Base-by-base conservation (phyloP, 257 asterid species). In the Forsythia suspensa region DNA sequence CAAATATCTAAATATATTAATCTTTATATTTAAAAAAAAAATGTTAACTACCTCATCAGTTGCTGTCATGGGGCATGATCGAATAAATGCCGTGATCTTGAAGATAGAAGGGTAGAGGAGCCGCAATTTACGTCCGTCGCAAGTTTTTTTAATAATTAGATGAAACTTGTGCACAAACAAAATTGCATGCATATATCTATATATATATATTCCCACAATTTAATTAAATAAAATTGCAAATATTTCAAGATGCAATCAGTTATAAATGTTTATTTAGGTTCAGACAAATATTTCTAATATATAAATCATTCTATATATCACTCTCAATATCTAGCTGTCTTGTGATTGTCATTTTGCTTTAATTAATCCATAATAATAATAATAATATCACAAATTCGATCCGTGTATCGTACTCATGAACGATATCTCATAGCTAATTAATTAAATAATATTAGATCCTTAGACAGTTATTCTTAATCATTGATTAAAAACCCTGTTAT, bases 141-240 rank as follows among this genome's bases (percentile, higher is more conserved):
- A 29, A 29, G 34, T 29, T 29, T 29, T 29, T 29, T 29, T 24
- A 0, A 1, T 42, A 11, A 46, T 46, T 46, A 63, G 8, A 63
- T 3, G 39, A 34, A 29, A 21, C 37, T 55, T 55, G 65, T 6
- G 10, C 0, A 38, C 12, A 24, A 68, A 29, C 46, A 76, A 76
- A 76, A 42, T 38, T 73, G 74, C 76, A 66, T 80, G 65, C 65
- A 55, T 55, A 48, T 24, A 24, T 24, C 24, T 74, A 24, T 24
- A 24, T 24, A 24, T 24, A 24, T 52, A 80, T 74, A 68, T 63
- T 72, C 24, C 72, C 67, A 55, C 24, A 24, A 0, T 3, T 29
- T 63, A n/a, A 44, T 71, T 21, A 81, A 29, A 70, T 71, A 76
- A 72, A 59, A 73, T 71, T 71, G 70, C 65, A 81, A 15, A 34